Base-by-base conservation (phyloP, 495 filamentous ascomycete genomes). In the Apiosordaria backusii region DNA sequence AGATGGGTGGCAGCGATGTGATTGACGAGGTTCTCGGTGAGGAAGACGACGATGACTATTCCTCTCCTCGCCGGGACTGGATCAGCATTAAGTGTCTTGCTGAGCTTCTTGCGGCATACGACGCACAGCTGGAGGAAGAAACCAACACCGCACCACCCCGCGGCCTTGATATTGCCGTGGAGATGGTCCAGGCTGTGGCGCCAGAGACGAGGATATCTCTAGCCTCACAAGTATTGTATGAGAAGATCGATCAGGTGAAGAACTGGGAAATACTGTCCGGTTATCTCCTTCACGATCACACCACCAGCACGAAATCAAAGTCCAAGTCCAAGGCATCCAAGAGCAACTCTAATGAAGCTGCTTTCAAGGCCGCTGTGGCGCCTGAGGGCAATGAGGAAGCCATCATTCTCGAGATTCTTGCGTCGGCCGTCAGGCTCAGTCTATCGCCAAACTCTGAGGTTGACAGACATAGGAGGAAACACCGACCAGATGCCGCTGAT, bases 221-320 rank as follows among this genome's bases (percentile, higher is more conserved):
- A 21, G 95, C 95, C 16, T 89, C 92, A 0, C 87, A 93, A 66
- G 90, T 88, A 0, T 83, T 98, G 16, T 97, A 90, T 75, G 89
- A 95, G 29, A 87, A 89, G 65, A 84, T 97, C 65, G 80, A 85
- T 9, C 90, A 94, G 67, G 80, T 97, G 15, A 83, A 84, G 61
- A 88, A 92, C 60, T 99, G 96, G 96, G 90, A 97, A 74, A 83
- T 89, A 0, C 78, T 98, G 25, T 90, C 92, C 25, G 92, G 90
- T 6, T 98, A 97, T 79, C 84, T 99, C 10, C 82, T 99, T 1
- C 96, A 92, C 69, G 95, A 99, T 68, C 92, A 97, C 74, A 93
- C 92, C 0, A 84, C 80, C 0, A 83, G 82, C 63, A 68, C 73
- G 0, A 82, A 81, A 62, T 74, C 80, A 13, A 76, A 72, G 60